Percentiles rank a stretch among this genome's conserved stretches.
These are phyloP conservation scores for Epichloe baconii DNA, from an alignment of 2,329 filamentous ascomycete species.

Conservation along the genomic window DNA sequence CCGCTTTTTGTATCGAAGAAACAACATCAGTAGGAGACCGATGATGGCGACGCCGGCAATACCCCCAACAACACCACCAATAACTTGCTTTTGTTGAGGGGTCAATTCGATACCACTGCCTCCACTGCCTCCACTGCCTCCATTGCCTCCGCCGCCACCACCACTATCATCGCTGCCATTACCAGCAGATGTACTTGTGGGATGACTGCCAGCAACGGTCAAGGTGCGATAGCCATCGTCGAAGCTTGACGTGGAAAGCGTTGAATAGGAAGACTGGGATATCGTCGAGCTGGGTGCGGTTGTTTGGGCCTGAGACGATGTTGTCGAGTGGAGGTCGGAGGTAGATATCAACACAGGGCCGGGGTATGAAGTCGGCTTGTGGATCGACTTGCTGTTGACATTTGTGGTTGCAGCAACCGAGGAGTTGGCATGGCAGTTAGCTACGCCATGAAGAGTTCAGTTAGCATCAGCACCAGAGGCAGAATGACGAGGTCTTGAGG, in stretches of 20 bases:
- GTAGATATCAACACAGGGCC: neutral
- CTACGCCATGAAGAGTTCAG: neutral
- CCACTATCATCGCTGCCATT: neutral
- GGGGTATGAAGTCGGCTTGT: neutral
- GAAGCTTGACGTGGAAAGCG: neutral
- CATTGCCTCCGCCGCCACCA: neutral
- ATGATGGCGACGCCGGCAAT: conserved; percentile 46
- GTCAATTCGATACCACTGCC: conserved; percentile 15
- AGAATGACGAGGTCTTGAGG: neutral
- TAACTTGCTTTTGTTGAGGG: conserved; percentile 27
- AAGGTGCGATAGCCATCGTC: neutral
- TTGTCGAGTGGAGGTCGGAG: neutral
- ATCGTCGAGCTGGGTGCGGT: neutral
- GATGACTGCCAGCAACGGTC: neutral
- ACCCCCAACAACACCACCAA: conserved; percentile 44
- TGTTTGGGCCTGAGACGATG: neutral
- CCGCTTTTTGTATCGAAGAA: conserved; percentile 43
- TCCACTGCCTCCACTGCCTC: neutral
- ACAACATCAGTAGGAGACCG: conserved; percentile 36
- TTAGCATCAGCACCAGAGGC: neutral
- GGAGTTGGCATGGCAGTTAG: conserved; percentile 4
- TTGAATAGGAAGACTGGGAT: neutral
- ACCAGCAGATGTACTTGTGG: neutral
- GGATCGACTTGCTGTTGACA: conserved; percentile 1
- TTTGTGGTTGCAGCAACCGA: neutral